phyloP scores from a whole-genome alignment of 192 early-diverging fungal genomes.

The Diversispora epigaea region DNA sequence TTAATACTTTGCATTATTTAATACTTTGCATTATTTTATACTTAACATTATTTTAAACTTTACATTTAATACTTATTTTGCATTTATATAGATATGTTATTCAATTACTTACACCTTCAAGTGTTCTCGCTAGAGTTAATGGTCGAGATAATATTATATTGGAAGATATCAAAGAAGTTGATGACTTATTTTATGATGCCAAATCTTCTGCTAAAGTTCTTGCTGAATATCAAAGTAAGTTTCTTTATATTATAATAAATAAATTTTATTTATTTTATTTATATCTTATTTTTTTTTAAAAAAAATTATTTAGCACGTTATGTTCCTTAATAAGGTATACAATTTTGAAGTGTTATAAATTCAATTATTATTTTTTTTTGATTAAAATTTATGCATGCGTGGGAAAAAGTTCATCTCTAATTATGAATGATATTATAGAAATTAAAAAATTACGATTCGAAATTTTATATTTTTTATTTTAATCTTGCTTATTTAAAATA shows the following conservation, averaged over 20 bases:
- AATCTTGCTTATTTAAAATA: too few relatives aligned
- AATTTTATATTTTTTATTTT: too few relatives aligned
- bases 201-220: constrained; percentile 79
- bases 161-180: constrained; percentile 85
- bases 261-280: neutral
- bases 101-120: constrained; percentile 91
- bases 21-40: neutral
- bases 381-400: too few relatives aligned
- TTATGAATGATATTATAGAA: too few relatives aligned
- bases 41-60: neutral
- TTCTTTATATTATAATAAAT: neutral
- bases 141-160: constrained; percentile 77
- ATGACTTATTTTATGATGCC: constrained; percentile 85
- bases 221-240: constrained; percentile 37
- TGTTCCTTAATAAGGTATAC: neutral
- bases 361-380: too few relatives aligned
- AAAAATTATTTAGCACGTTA: neutral
- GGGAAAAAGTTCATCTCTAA: too few relatives aligned
- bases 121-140: constrained; percentile 81
- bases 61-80: constrained; percentile 9
- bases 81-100: constrained; percentile 73
- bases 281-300: neutral
- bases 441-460: too few relatives aligned
- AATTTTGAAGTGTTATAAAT: too few relatives aligned
- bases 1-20: neutral